These are phyloP conservation scores for Nigrospora sphaerica DNA, from an alignment of 2,329 filamentous ascomycete genomes.

Conservation along the genomic window DNA sequence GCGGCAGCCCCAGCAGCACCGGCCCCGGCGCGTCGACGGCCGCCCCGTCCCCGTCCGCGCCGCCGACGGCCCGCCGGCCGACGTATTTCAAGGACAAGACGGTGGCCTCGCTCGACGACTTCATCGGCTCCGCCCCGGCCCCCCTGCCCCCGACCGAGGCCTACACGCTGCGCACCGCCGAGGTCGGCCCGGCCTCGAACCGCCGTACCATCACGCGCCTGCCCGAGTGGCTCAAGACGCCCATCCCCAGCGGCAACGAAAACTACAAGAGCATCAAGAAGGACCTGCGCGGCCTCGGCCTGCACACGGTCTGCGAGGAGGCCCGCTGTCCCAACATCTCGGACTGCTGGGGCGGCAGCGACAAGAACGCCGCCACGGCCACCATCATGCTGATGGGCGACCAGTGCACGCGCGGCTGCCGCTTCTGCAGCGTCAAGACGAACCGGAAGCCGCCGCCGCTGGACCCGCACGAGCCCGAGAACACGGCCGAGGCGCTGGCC, in stretches of 20 bases:
- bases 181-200: slow-evolving; percentile 56
- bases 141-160: slow-evolving; percentile 45
- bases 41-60: slow-evolving; percentile 8
- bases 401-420: slow-evolving; percentile 91
- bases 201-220: slow-evolving; percentile 65
- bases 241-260: slow-evolving; percentile 70
- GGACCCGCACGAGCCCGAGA: slow-evolving; percentile 92
- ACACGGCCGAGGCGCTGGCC: slow-evolving; percentile 87
- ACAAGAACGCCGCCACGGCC: slow-evolving; percentile 85
- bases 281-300: slow-evolving; percentile 78
- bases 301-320: slow-evolving; percentile 97
- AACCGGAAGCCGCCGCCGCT: slow-evolving; percentile 66
- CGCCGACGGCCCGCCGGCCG: slow-evolving; percentile 23
- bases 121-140: slow-evolving; percentile 36
- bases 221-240: slow-evolving; percentile 93
- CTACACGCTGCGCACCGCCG: slow-evolving; percentile 53
- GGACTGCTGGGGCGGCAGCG: slow-evolving; percentile 91
- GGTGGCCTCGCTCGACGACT: slow-evolving; percentile 52
- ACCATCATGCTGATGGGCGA: slow-evolving; percentile 99
- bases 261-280: slow-evolving; percentile 95
- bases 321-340: slow-evolving; percentile 95
- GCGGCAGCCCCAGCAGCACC: not conserved
- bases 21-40: not conserved
- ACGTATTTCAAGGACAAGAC: slow-evolving; percentile 55
- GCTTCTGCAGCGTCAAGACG: slow-evolving; percentile 97